Percentiles rank a stretch among this genome's conserved stretches.
phyloP scores from a whole-genome alignment of 805 yeast species.

The Cyberlindnera misumaiensis region DNA sequence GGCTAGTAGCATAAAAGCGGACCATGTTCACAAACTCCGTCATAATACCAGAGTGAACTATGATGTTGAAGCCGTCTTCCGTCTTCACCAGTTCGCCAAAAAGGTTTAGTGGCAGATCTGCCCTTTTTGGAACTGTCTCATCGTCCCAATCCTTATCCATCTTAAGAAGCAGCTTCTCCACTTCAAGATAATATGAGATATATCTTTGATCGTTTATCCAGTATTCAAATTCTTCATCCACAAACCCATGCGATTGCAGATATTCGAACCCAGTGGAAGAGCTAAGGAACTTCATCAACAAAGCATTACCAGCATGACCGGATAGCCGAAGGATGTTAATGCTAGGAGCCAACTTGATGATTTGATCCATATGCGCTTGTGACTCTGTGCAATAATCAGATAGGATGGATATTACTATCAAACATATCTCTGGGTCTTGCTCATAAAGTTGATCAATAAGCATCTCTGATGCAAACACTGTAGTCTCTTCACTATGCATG shows the following conservation, averaged over 20 bases:
- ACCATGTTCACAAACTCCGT: slow-evolving; percentile 31
- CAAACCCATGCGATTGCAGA: slow-evolving; percentile 49
- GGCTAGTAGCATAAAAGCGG: slow-evolving; percentile 25
- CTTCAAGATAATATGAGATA: slow-evolving; percentile 38
- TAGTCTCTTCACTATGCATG: slow-evolving; percentile 33
- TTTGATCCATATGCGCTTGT: slow-evolving; percentile 38
- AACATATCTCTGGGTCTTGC: slow-evolving; percentile 46
- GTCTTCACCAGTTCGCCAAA: slow-evolving; percentile 78
- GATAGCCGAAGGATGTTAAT: slow-evolving; percentile 26
- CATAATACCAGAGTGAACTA: slow-evolving; percentile 45
- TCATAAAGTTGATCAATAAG: slow-evolving; percentile 70
- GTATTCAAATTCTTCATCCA: slow-evolving; percentile 55
- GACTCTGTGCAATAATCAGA: slow-evolving; percentile 50
- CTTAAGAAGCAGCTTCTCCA: slow-evolving; percentile 34
- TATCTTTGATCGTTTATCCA: slow-evolving; percentile 51
- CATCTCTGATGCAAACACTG: slow-evolving; percentile 35
- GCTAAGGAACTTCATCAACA: slow-evolving; percentile 58
- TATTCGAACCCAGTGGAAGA: slow-evolving; percentile 65
- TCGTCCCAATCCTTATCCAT: slow-evolving; percentile 15
- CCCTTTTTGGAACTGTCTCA: slow-evolving; percentile 4
- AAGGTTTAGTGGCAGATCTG: slow-evolving; percentile 53
- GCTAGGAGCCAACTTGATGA: slow-evolving; percentile 51
- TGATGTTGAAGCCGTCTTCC: slow-evolving; percentile 64
- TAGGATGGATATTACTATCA: slow-evolving; percentile 47
- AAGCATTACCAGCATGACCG: slow-evolving; percentile 35